These are phyloP conservation scores for Amanita muscaria DNA, from an alignment of 768 basidiomycete species.

Conservation along the genomic window DNA sequence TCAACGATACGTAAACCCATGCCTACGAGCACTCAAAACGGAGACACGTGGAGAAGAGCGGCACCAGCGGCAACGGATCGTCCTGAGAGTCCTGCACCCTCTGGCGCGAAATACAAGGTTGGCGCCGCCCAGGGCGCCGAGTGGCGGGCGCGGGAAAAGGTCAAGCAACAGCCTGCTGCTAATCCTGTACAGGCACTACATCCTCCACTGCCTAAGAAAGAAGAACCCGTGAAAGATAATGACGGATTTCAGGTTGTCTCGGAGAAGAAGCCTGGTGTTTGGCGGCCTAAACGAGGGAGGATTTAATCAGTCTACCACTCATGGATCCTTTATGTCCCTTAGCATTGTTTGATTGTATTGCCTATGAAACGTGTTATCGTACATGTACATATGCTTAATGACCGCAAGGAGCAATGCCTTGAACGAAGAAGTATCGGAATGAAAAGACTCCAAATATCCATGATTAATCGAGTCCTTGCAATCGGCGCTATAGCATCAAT, in stretches of 20 bases:
- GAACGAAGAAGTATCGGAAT: too few species aligned
- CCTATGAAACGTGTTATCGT: background rate
- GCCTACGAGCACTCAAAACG: too few species aligned
- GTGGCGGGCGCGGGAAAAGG: conserved; percentile 55
- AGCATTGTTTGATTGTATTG: too few species aligned
- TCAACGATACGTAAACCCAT: background rate
- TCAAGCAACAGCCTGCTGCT: conserved; percentile 24
- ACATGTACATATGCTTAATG: background rate
- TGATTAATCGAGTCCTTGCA: too few species aligned
- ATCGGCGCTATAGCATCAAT: too few species aligned
- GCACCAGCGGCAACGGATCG: conserved; percentile 20
- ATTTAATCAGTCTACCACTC: too few species aligned
- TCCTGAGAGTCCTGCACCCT: conserved; percentile 47
- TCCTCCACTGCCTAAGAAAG: conserved; percentile 31
- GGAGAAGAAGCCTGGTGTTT: conserved; percentile 19
- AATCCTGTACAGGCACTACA: conserved; percentile 14
- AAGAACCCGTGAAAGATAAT: conserved; percentile 43
- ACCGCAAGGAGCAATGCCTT: background rate
- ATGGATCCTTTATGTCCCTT: too few species aligned
- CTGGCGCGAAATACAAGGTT: conserved; percentile 36
- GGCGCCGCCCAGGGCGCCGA: conserved; percentile 38
- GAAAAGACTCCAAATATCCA: too few species aligned
- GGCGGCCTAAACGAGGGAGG: background rate
- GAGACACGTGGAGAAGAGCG: conserved; percentile 16
- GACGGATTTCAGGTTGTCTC: conserved; percentile 67